Evolutionary conservation across 345 rosid species (phyloP), one percentile per base, ranked within the genome.

Genomic region (Aquilaria malaccensis): DNA sequence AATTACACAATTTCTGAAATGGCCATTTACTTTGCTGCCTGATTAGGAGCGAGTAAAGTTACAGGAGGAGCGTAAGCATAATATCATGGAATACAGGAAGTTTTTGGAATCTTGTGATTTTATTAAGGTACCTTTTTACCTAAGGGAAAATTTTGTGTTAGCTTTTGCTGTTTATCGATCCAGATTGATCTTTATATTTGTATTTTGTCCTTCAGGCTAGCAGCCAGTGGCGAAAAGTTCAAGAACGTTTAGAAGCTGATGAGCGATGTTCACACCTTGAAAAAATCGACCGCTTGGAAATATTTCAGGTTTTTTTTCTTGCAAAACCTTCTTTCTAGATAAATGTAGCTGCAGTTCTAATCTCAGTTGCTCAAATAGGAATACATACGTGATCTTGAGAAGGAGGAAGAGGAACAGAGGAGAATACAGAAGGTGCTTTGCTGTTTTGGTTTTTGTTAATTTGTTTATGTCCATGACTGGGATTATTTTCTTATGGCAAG

Each of bases 201-300:
- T 33, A 43, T 62, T 51, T 48, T 60, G 31, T 65, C 13, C 29
- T 65, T 55, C 69, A 94, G 99, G 86, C 96, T 61, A 82, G 67
- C 72, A 94, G 83, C 72, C 99, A 94, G 67, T 94, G 99, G 99
- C 85, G 97, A 64, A 94, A 94, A 80, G 88, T 94, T 77, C 97
- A 94, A 71, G 91, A 86, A 55, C 91, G 85, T 50, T 78, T 94
- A 76, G 99, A 86, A 83, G 80, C 83, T 53, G 96, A 90, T 76
- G 97, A 85, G 72, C 82, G 97, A 71, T 94, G 99, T 74, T 83
- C 79, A 45, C 77, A 88, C 55, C 96, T 94, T 65, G 99, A 88
- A 70, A 94, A 85, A 74, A 81, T 90, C 30, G 96, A 94, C 33
- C 96, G 92, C 55, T 67, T 94, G 72, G 88, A 88, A 70, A 85